Base-by-base conservation (phyloP, 1,139 yeast species). In the Entelexis paramagnoliae region DNA sequence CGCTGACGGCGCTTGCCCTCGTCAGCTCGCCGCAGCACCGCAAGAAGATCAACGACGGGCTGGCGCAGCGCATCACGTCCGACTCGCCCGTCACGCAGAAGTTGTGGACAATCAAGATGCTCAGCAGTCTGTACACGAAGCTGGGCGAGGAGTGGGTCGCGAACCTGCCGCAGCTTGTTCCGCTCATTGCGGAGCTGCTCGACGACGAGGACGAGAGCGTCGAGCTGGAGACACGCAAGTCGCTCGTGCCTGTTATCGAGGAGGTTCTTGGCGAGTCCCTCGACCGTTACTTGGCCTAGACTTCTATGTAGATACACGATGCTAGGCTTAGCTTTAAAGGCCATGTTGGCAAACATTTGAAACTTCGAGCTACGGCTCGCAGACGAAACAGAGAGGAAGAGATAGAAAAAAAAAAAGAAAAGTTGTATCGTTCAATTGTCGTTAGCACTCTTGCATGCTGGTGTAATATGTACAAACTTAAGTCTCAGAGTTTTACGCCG, bases 201-300 rank as follows among this genome's bases (percentile, higher is more conserved):
- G 98, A 91, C 66, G 97, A 89, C 66, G 97, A 91, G 56, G 94
- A 89, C 58, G 98, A 93, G 67, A 79, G 77, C 46, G 96, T 93
- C 30, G 98, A 91, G 68, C 67, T 79, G 64, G 96, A 87, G 67
- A 96, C 88, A 5, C 83, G 96, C 70, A 77, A 81, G 45, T 95
- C 95, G n/a, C 75, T 91, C 59, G 95, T 89, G 5, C 84, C 86
- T 62, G 96, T 85, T 11, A 83, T 91, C 55, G 98, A 91, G 66
- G 81, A 79, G 54, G 95, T 88, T 20, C 74, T 93, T 60, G 98
- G 98, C 48, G 99, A 91, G 67, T 93, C 96, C 45, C 76, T 91
- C 58, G 96, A 89, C 64, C 78, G 94, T 68, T 91, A 89, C 64
- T 74, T 91, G 62, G 82, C 81, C 59, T 87, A 73, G 16, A 7